Evolutionary conservation across 1,139 yeast species (phyloP).

Genomic region (Geotrichum reessii): DNA sequence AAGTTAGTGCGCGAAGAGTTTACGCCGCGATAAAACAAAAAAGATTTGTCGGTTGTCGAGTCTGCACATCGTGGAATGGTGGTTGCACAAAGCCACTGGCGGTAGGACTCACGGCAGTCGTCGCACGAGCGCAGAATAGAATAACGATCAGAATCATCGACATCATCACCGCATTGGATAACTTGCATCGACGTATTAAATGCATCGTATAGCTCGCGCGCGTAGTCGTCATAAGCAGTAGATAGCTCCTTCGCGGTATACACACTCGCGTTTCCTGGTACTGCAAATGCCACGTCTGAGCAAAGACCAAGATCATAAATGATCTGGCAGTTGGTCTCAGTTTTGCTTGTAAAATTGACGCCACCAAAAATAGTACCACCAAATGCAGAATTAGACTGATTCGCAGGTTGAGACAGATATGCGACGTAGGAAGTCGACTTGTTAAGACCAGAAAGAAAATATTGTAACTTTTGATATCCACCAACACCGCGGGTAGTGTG

Average conservation of each 20-base stretch:
- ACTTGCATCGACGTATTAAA: conserved; percentile 74
- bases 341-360: conserved; percentile 57
- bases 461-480: conserved; percentile 49
- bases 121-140: conserved; percentile 70
- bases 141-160: conserved; percentile 50
- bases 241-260: conserved; percentile 37
- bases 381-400: conserved; percentile 27
- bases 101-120: conserved; percentile 67
- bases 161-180: conserved; percentile 66
- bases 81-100: conserved; percentile 85
- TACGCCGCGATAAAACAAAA: conserved; percentile 45
- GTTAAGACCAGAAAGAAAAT: conserved; percentile 56
- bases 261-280: conserved; percentile 51
- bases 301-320: conserved; percentile 75
- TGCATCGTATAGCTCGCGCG: conserved; percentile 51
- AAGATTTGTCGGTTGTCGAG: conserved; percentile 42
- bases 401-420: conserved; percentile 50
- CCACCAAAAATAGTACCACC: conserved; percentile 67
- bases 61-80: conserved; percentile 82
- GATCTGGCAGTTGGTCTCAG: conserved; percentile 54
- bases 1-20: conserved; percentile 58
- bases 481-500: conserved; percentile 48
- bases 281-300: conserved; percentile 76
- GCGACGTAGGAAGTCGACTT: conserved; percentile 60
- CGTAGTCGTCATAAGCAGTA: conserved; percentile 57